Base-by-base conservation (phyloP, 2,329 filamentous ascomycete species). In the Aureobasidium musti region DNA sequence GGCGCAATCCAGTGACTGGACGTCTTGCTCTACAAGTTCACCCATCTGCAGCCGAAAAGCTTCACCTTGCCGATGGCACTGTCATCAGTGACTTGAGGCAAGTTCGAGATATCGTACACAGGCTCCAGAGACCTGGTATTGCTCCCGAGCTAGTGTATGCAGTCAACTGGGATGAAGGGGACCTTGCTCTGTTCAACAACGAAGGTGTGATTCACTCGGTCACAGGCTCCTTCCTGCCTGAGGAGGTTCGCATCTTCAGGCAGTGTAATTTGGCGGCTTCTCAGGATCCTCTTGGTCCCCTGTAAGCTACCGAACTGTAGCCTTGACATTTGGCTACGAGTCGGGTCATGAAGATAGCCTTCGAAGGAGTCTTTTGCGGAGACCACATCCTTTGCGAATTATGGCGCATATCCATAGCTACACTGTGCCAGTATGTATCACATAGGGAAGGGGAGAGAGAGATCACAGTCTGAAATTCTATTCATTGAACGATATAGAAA, bases 211-310 rank as follows among this genome's bases (percentile, higher is more conserved):
- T 92, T 66, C 90, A 94, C 76, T 88, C 85, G 3, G 90, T 93
- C 1, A 89, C 91, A 0, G 90, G 90, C 1, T 87, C 88, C 1
- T 92, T 93, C 76, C 82, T 83, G 8, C 84, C 88, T 57, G 84
- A 89, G n/a, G 89, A 92, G 79, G 86, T 92, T 37, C 79, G 90
- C 52, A 75, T 93, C 68, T 92, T 93, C 74, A 80, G 90, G 69
- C 90, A 93, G 80, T 93, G 90, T 77, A 92, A 93, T 75, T 81
- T 92, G 76, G 89, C 90, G n/a, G 87, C 84, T 3, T 89, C 84
- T 67, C 77, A 83, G 69, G 75, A 83, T 43, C 86, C 86, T 8
- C 73, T 82, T 61, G 86, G 85, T 0, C 84, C 85, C n/a, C n/a
- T n/a, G n/a, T n/a, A n/a, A n/a, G n/a, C n/a, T n/a, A n/a, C n/a